Base-by-base conservation (phyloP, 2,329 filamentous ascomycete genomes). In the Fusarium metavorans region DNA sequence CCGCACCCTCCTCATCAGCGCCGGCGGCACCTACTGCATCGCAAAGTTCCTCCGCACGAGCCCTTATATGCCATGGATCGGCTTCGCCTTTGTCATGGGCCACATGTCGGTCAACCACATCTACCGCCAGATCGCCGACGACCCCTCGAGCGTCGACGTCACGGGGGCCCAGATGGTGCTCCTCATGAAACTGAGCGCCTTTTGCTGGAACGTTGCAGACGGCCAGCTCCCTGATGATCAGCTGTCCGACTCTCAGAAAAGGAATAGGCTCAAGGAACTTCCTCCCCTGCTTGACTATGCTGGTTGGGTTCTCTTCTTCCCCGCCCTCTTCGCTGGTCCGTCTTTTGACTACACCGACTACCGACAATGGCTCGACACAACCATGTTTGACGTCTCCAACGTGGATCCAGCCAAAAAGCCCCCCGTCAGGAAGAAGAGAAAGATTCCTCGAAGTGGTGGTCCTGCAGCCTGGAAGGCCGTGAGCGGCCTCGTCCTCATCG, bases 141-240 rank as follows among this genome's bases (percentile, higher is more conserved):
- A 91, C 71, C 90, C 94, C 0, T 87, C 89, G 43, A 84, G 85
- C 2, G 88, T 98, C 68, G 97, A 99, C 82, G 95, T 99, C 76
- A 98, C 96, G 0, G 95, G 93, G 45, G 95, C 96, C 1, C 97
- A 99, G 83, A 99, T 99, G 97, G 97, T 99, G 37, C 85, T 98
- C 77, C 92, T 98, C 73, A 99, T 99, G 95, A 99, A 99, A 84
- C 90, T 99, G 39, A 95, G 92, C 25, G 94, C 96, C 6, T 99
- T 99, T 81, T 97, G 95, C 85, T 99, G 97, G 97, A 98, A 98
- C 81, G 92, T 98, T 10, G 95, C 97, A 79, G 97, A 99, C 82
- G 97, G 97, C 23, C 91, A 92, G 68, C 88, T 97, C 23, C 92
- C 94, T 4, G 91, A 93, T 20, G 88, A 92, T 50, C 91, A 95